Evolutionary conservation across 768 basidiomycete genomes (phyloP).

Genomic region (Macrolepiota fuliginosa): DNA sequence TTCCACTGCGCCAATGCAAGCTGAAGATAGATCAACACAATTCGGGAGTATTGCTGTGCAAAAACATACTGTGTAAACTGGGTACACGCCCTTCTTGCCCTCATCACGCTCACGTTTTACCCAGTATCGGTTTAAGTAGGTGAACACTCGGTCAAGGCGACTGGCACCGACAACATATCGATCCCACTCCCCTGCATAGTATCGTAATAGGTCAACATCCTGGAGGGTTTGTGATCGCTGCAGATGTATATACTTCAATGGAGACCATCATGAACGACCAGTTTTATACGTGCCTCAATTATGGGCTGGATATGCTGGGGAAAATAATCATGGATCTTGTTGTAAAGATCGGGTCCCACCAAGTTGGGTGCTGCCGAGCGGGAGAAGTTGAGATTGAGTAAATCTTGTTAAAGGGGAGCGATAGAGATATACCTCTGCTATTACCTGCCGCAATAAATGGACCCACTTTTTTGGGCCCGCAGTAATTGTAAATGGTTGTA

Average conservation of each 20-base stretch:
- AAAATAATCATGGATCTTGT: conserved; percentile 89
- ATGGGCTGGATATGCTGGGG: conserved; percentile 75
- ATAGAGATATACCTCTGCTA: conserved; percentile 55
- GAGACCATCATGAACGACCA: neutral
- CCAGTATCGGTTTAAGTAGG: conserved; percentile 98
- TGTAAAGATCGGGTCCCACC: conserved; percentile 97
- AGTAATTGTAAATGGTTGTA: conserved; percentile 97
- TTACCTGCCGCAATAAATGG: conserved; percentile 52
- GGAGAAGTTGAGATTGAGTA: conserved; percentile 16
- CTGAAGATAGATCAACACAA: conserved; percentile 32
- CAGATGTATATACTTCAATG: conserved; percentile 16
- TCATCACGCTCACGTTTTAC: conserved; percentile 98
- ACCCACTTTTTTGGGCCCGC: conserved; percentile 85
- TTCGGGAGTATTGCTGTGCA: neutral
- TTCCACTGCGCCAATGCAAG: conserved; percentile 97
- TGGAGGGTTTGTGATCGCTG: conserved; percentile 80
- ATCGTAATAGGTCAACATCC: conserved; percentile 85
- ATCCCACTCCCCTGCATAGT: conserved; percentile 93
- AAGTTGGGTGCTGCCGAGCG: conserved; percentile 83
- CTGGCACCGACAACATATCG: conserved; percentile 95
- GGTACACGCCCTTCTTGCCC: conserved; percentile 92
- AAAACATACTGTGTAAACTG: conserved; percentile 84
- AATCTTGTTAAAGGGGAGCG: conserved; percentile 31
- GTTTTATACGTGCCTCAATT: conserved; percentile 37
- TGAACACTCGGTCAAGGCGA: conserved; percentile 94